Conservation (phyloP, 1,284 basidiomycete genomes). For the Flammula alnicola region DNA sequence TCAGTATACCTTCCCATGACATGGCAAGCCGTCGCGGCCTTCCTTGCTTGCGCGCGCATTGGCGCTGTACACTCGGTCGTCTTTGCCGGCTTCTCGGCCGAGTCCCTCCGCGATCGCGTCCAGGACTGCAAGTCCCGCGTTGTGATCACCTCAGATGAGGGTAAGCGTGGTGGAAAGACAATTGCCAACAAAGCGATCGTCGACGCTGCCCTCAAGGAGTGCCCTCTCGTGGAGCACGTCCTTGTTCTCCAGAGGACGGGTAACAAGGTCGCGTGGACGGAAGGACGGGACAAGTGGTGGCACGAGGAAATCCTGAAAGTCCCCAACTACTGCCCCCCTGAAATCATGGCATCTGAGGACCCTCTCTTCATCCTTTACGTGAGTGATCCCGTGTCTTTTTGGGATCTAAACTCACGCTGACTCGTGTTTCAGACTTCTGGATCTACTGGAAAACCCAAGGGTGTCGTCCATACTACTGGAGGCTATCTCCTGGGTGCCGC, state of each 20-base stretch:
- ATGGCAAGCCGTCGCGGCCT: conserved; percentile 93
- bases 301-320: conserved; percentile 89
- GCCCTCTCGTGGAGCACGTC: conserved; percentile 88
- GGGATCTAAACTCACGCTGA: conserved; percentile 3
- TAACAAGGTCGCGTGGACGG: conserved; percentile 79
- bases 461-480: conserved; percentile 94
- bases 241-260: conserved; percentile 92
- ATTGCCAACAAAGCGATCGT: conserved; percentile 98
- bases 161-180: conserved; percentile 90
- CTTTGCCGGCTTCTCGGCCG: conserved; percentile 98
- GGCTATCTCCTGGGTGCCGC: conserved; percentile 92
- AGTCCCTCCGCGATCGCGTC: conserved; percentile 92
- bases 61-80: conserved; percentile 99
- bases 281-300: conserved; percentile 96
- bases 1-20: conserved; percentile 90
- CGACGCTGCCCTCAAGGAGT: conserved; percentile 89
- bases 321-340: conserved; percentile 88
- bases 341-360: conserved; percentile 89
- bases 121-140: conserved; percentile 91
- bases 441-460: conserved; percentile 96
- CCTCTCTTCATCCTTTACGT: conserved; percentile 98
- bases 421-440: conserved; percentile 71
- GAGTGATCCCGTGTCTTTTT: conserved; percentile 35
- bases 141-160: conserved; percentile 96
- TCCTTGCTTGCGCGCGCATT: conserved; percentile 97